A percentile compares a stretch with the other conserved stretches of the same genome.
These are phyloP conservation scores for Platismatia glauca DNA, from an alignment of 495 filamentous ascomycete species.

Conservation along the genomic window DNA sequence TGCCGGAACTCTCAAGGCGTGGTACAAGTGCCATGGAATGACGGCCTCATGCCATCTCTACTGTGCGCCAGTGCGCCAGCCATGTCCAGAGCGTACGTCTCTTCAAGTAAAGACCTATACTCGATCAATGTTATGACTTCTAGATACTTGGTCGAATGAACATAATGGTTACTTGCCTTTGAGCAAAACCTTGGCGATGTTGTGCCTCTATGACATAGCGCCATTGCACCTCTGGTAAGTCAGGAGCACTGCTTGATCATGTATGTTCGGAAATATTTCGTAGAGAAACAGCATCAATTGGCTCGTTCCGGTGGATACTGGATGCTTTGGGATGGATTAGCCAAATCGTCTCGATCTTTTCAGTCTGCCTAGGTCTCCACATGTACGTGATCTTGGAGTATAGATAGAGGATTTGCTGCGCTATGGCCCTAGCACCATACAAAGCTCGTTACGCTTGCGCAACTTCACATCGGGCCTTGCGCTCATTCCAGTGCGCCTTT, in stretches of 20 bases:
- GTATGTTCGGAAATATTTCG: neutral
- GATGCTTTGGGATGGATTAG: neutral
- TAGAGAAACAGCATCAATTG: neutral
- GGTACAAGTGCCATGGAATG: neutral
- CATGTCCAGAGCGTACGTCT: neutral
- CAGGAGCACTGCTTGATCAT: neutral
- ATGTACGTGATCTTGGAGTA: neutral
- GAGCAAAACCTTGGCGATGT: neutral
- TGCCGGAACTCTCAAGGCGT: neutral
- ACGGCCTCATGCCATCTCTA: neutral
- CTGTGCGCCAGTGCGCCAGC: slow-evolving; percentile 5
- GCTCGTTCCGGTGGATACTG: neutral
- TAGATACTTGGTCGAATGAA: too few species aligned
- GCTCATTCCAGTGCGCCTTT: slow-evolving; percentile 6
- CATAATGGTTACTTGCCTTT: neutral
- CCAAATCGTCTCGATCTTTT: neutral
- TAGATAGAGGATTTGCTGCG: neutral
- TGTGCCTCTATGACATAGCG: neutral
- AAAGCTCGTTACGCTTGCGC: slow-evolving; percentile 1
- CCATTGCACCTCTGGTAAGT: neutral
- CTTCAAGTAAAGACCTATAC: neutral
- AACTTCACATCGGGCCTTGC: slow-evolving; percentile 12
- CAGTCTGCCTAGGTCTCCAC: neutral
- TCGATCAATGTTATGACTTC: neutral
- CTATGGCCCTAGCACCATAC: slow-evolving; percentile 5